Percentiles rank a stretch among this genome's conserved stretches.
Conservation (phyloP, 345 rosid genomes). For the Ricinus communis region DNA sequence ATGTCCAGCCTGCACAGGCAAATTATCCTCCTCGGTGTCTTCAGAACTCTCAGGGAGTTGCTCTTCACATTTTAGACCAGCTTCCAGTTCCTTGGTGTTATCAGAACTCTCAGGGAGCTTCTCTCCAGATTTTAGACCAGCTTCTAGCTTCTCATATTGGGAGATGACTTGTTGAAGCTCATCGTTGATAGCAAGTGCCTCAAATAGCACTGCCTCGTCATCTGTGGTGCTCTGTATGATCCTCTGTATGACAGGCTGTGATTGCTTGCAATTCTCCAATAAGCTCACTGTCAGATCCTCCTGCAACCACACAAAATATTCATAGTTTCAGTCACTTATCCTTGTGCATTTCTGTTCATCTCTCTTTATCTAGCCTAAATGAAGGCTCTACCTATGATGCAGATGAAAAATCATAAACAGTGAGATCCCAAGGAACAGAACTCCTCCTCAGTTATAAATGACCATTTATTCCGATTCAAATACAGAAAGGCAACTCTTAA, state of each 20-base stretch:
- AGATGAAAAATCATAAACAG: not conserved
- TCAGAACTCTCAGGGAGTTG: slow-evolving; percentile 21
- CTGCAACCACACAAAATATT: slow-evolving; percentile 35
- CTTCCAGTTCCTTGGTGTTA: slow-evolving; percentile 22
- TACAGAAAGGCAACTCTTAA: too few relatives aligned
- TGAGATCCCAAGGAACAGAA: not conserved
- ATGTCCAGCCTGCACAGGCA: not conserved
- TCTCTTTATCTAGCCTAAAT: not conserved
- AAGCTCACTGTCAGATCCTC: slow-evolving; percentile 65
- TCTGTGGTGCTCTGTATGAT: slow-evolving; percentile 71
- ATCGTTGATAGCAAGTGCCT: slow-evolving; percentile 73
- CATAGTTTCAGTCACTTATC: slow-evolving; percentile 9
- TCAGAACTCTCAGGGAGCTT: slow-evolving; percentile 22
- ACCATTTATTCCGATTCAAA: not conserved
- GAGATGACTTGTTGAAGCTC: slow-evolving; percentile 63
- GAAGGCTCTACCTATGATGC: not conserved
- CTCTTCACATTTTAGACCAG: slow-evolving; percentile 20
- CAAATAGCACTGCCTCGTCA: slow-evolving; percentile 72
- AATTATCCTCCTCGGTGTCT: not conserved
- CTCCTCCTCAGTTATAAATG: not conserved
- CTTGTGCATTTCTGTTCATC: not conserved
- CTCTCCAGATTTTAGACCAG: slow-evolving; percentile 22
- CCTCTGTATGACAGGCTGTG: slow-evolving; percentile 61
- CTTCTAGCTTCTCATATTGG: slow-evolving; percentile 40
- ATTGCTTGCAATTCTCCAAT: slow-evolving; percentile 77